phyloP scores from a whole-genome alignment of 2,329 filamentous ascomycete species.

The Fusarium equiseti region DNA sequence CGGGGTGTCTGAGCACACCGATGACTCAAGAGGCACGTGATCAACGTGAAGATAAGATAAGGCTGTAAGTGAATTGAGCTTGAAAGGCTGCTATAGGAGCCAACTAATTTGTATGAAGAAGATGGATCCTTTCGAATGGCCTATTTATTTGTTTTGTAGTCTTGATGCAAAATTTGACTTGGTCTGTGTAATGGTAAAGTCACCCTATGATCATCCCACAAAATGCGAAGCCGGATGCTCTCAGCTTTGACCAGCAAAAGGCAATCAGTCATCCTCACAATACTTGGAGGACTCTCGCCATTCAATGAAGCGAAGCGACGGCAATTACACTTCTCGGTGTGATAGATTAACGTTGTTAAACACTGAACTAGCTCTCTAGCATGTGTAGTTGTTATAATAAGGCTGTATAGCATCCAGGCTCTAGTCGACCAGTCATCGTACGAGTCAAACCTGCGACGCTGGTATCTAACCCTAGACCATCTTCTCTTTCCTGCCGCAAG shows the following conservation, averaged over 20 bases:
- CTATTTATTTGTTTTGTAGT: background rate
- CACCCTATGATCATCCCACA: background rate
- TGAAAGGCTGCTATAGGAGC: background rate
- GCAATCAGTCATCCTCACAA: background rate
- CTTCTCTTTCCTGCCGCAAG: background rate
- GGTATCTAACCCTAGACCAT: background rate
- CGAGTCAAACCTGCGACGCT: accelerated
- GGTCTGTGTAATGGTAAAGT: background rate
- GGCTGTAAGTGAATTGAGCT: background rate
- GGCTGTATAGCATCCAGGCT: background rate
- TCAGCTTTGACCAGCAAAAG: background rate
- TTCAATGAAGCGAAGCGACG: background rate
- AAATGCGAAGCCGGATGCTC: background rate
- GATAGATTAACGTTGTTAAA: accelerated
- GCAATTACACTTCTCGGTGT: accelerated
- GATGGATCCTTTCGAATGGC: too few species aligned
- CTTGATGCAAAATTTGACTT: accelerated
- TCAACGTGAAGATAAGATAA: conserved; percentile 1
- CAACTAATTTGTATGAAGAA: background rate
- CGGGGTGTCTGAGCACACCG: conserved; percentile 33
- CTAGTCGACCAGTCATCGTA: accelerated
- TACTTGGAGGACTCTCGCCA: background rate
- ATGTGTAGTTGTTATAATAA: too few species aligned
- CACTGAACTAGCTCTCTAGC: background rate
- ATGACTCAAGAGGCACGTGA: conserved; percentile 46